Base-by-base conservation (phyloP, 1,284 basidiomycete genomes). In the Leccinum variabile region DNA sequence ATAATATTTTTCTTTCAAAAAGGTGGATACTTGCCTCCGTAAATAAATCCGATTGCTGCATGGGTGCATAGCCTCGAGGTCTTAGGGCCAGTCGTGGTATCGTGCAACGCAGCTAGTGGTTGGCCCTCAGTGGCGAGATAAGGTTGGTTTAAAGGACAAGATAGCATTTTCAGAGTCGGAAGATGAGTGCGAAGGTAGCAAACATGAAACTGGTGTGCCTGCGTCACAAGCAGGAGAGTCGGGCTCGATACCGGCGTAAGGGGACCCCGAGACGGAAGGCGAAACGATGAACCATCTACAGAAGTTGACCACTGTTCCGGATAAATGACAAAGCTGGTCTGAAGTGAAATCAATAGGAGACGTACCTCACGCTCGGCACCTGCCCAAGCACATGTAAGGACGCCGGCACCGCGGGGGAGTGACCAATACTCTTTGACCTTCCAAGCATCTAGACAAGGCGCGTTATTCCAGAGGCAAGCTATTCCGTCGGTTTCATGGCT, bases 381-480 rank as follows among this genome's bases (percentile, higher is more conserved):
- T 7, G 88, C 77, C 90, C 90, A 92, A 59, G 76, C 78, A 28
- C 82, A 85, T 7, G 82, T 73, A 35, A 92, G 81, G 37, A 87
- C 79, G 4, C 84, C 85, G 7, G 80, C 80, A n/a, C 81, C 83
- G 44, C 76, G 76, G 16, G 80, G 66, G 62, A 84, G 80, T 39
- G 70, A 69, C 84, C 86, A 89, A 60, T 70, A 85, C 64, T 90
- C 87, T 58, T 80, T 80, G 25, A 89, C 73, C 5, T 59, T 68
- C 90, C 90, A 92, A 37, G 71, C 78, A 67, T 92, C 88, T 37
- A 89, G 71, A 64, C 83, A 81, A 10, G 72, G 59, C 4, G 80
- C 83, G 57, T 82, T 80, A 59, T 77, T 79, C 90, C 90, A 92
- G 13, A 91, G 66, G 68, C 89, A 91, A 5, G 81, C 85, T 33